These are phyloP conservation scores for Lipomyces lipofer DNA, from an alignment of 805 yeast genomes.

Conservation along the genomic window DNA sequence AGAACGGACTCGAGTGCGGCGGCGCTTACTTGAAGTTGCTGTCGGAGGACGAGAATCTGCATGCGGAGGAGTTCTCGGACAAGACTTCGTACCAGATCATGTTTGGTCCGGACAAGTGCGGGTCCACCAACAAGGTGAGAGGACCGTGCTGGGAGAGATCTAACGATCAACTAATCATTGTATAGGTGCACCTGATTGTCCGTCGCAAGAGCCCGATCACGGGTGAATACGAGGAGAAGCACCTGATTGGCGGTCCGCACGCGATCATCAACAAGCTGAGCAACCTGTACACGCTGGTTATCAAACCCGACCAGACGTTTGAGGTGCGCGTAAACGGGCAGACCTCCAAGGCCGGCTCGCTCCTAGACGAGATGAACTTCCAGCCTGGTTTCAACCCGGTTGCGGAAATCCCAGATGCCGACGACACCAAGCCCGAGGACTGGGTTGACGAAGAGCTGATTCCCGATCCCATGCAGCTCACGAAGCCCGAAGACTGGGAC, in stretches of 20 bases:
- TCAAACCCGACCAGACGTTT: slow-evolving; percentile 63
- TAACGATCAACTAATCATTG: background rate
- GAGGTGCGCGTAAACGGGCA: slow-evolving; percentile 85
- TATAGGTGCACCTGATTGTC: slow-evolving; percentile 63
- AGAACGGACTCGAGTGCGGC: slow-evolving; percentile 77
- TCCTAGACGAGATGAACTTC: slow-evolving; percentile 57
- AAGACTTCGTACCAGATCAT: slow-evolving; percentile 77
- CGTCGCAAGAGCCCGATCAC: slow-evolving; percentile 56
- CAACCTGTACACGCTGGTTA: slow-evolving; percentile 72
- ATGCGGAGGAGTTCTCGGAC: slow-evolving; percentile 54
- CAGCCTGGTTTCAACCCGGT: slow-evolving; percentile 71
- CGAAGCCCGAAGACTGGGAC: slow-evolving; percentile 85
- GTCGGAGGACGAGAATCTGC: slow-evolving; percentile 43
- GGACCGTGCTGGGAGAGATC: background rate
- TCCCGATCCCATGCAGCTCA: slow-evolving; percentile 63
- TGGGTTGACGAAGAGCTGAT: slow-evolving; percentile 76
- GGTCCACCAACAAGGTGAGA: slow-evolving; percentile 61
- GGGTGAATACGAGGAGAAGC: slow-evolving; percentile 67
- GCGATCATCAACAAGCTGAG: slow-evolving; percentile 55
- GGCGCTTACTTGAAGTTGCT: slow-evolving; percentile 86
- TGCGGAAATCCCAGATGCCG: slow-evolving; percentile 55
- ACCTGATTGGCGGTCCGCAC: slow-evolving; percentile 66
- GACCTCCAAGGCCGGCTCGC: slow-evolving; percentile 66
- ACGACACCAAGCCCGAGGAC: slow-evolving; percentile 67
- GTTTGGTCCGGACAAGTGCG: slow-evolving; percentile 96